Base-by-base conservation (phyloP, 352 stramenopile species). In the Phytophthora sp. region DNA sequence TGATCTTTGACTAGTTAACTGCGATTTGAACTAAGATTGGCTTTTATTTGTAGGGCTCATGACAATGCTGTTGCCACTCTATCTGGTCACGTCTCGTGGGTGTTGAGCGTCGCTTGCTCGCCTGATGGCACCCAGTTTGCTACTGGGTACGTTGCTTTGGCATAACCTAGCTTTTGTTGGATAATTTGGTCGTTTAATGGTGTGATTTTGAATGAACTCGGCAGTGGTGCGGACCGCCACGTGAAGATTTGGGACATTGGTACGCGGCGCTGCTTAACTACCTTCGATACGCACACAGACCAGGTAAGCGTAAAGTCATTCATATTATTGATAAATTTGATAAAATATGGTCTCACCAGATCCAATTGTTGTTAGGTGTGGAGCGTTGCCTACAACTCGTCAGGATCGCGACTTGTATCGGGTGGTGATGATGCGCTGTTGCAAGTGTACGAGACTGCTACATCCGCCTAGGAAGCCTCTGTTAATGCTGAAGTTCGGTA, bases 241-340 rank as follows among this genome's bases (percentile, higher is more conserved):
- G 91, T 97, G n/a, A 97, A 97, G 77, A 93, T 96, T 63, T 97
- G 91, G 91, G 91, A 97, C 42, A 76, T 97, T 39, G 89, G 88
- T 33, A 90, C 82, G 29, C 87, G 91, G 11, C 87, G 89, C 55
- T 97, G 89, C 52, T 74, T 97, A 33, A 89, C 92, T 21, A 97
- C 84, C 7, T 97, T 97, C 64, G 91, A 97, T 49, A 89, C 81
- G 24, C 91, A 97, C 76, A 94, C 79, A 39, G 91, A 97, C 56
- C 90, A 97, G 79, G 88, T 93, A 71, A 15, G 31, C n/a, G n/a
- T 11, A 45, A 11, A 45, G 5, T 59, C 16, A 26, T 27, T 23
- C 12, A 55, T 5, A 21, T 53, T 9, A 8, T 36, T 52, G 4
- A 60, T 20, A 69, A 5, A 42, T 33, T 30, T 24, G 33, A n/a